phyloP scores from a whole-genome alignment of 257 asterid species.

The Eucommia ulmoides region DNA sequence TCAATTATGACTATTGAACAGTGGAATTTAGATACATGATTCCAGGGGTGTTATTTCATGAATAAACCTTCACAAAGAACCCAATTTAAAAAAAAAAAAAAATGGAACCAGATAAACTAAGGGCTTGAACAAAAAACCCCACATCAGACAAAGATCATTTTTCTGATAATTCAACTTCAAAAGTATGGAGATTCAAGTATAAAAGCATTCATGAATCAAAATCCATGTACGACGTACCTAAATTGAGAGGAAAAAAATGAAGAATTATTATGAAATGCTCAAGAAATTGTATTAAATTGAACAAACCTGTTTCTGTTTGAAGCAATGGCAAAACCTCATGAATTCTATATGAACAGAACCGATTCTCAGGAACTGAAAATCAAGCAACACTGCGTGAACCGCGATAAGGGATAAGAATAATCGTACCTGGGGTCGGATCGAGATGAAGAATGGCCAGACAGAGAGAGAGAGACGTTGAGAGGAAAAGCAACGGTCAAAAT shows the following conservation, averaged over 20 bases:
- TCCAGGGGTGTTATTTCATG: neutral
- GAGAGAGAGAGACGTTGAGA: slow-evolving; percentile 22
- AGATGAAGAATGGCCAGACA: slow-evolving; percentile 6
- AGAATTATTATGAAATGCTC: too few relatives aligned
- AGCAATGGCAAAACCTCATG: neutral
- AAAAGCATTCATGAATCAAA: neutral
- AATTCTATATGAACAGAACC: neutral
- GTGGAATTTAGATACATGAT: neutral
- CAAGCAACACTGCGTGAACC: neutral
- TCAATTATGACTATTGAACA: neutral
- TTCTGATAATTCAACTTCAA: neutral
- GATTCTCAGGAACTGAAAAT: neutral
- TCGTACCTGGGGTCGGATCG: neutral
- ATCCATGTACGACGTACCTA: too few relatives aligned
- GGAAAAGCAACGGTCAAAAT: slow-evolving; percentile 42
- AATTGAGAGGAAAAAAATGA: too few relatives aligned
- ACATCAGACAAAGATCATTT: neutral
- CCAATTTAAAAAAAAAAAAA: neutral
- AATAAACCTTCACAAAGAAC: neutral
- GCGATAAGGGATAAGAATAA: neutral
- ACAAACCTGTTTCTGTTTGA: neutral
- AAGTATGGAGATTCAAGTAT: neutral
- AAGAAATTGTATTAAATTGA: neutral
- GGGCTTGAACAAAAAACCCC: neutral
- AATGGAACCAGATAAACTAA: neutral